Conservation (phyloP, 2,329 filamentous ascomycete species). For the Epicoccum sorghinum region DNA sequence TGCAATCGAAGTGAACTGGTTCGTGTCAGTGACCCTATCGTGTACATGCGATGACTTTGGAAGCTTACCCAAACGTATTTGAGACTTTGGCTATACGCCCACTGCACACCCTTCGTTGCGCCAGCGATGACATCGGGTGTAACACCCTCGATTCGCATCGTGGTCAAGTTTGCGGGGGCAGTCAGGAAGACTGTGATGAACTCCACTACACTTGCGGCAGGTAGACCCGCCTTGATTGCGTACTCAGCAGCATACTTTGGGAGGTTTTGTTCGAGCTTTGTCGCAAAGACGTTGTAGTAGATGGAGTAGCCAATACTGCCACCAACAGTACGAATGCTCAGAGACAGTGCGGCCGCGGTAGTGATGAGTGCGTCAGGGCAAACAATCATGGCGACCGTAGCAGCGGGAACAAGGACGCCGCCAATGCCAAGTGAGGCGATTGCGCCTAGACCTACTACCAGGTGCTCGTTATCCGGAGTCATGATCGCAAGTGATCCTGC, state of each 20-base stretch:
- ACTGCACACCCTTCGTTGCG: conserved; percentile 35
- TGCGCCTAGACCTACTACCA: conserved; percentile 37
- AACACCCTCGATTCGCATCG: conserved; percentile 29
- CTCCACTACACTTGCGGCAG: conserved; percentile 39
- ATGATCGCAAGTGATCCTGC: conserved; percentile 39
- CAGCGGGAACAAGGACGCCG: conserved; percentile 44
- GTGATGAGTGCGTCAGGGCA: conserved; percentile 43
- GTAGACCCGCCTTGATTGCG: conserved; percentile 48
- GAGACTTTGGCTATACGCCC: conserved; percentile 39
- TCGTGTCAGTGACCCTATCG: background rate
- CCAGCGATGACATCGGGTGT: conserved; percentile 35
- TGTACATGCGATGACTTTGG: background rate
- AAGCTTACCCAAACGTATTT: conserved; percentile 36
- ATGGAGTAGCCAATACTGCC: conserved; percentile 46
- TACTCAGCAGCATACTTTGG: conserved; percentile 34
- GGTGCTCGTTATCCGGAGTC: conserved; percentile 40
- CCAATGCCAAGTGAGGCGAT: conserved; percentile 48
- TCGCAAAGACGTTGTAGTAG: conserved; percentile 46
- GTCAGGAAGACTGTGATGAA: conserved; percentile 46
- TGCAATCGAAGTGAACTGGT: conserved; percentile 34
- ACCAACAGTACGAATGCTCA: conserved; percentile 53
- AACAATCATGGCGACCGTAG: conserved; percentile 43
- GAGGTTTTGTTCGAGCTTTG: conserved; percentile 33
- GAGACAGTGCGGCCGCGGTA: conserved; percentile 50
- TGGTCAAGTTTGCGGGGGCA: conserved; percentile 23